Percentiles rank a stretch among this genome's conserved stretches.
Evolutionary conservation across 2,329 filamentous ascomycete species (phyloP).

Genomic region (Achaetomium macrosporum): DNA sequence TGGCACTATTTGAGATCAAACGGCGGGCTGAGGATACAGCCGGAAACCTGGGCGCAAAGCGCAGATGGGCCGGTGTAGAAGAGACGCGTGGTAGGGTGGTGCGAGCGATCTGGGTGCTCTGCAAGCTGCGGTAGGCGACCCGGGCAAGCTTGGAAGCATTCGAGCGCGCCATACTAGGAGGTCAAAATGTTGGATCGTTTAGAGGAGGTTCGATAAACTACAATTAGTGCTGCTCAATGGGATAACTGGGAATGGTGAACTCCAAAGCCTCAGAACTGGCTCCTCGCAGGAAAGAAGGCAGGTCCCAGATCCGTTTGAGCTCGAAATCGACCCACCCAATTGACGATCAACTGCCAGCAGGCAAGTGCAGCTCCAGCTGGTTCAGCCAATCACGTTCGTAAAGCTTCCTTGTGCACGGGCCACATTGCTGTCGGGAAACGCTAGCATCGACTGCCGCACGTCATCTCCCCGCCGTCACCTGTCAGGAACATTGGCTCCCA

Average conservation of each 20-base stretch:
- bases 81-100: conserved; percentile 18
- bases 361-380: not conserved
- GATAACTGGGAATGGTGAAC: too few relatives aligned
- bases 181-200: not conserved
- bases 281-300: not conserved
- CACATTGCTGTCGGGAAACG: not conserved
- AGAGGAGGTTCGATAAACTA: not conserved
- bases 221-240: too few relatives aligned
- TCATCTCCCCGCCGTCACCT: conserved; percentile 4
- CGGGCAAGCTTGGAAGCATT: conserved; percentile 35
- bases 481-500: not conserved
- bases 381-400: not conserved
- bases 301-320: not conserved
- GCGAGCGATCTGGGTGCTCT: conserved; percentile 23
- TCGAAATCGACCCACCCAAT: not conserved
- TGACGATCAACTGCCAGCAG: conserved; percentile 7
- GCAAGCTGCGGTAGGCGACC: conserved; percentile 32
- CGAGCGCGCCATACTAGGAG: conserved; percentile 29
- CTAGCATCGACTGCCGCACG: conserved; percentile 1
- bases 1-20: conserved; percentile 31
- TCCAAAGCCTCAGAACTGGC: not conserved
- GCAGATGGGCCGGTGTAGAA: not conserved
- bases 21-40: not conserved
- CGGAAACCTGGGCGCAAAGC: conserved; percentile 8
- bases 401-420: not conserved